These are phyloP conservation scores for Hagleromyces aurorensis DNA, from an alignment of 805 yeast species.

Conservation along the genomic window DNA sequence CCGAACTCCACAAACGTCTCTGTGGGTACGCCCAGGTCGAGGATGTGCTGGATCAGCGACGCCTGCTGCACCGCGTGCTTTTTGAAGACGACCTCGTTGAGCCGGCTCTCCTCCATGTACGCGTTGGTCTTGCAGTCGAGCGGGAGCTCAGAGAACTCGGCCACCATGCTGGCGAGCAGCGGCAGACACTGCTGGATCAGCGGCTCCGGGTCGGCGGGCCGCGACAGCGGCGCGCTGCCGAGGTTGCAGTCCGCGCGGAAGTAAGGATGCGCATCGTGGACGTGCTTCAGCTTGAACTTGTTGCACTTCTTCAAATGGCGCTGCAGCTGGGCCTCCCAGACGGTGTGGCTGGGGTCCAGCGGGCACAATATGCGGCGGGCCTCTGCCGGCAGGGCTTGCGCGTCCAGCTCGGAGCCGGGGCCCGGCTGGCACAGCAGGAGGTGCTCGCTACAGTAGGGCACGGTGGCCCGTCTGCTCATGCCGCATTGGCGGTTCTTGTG, in stretches of 20 bases:
- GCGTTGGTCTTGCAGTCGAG: slow-evolving; percentile 22
- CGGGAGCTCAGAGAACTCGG: slow-evolving; percentile 26
- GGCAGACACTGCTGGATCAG: slow-evolving; percentile 4
- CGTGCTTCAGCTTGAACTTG: slow-evolving; percentile 31
- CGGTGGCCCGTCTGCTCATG: slow-evolving; percentile 20
- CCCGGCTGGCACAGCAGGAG: slow-evolving; percentile 45
- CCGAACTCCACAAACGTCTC: slow-evolving; percentile 68
- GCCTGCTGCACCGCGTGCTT: slow-evolving; percentile 83
- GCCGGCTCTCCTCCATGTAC: slow-evolving; percentile 34
- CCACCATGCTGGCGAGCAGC: slow-evolving; percentile 29
- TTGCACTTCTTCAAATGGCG: slow-evolving; percentile 59
- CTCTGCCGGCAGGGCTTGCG: too few relatives aligned
- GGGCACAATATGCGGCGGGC: slow-evolving; percentile 59
- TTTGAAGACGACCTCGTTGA: slow-evolving; percentile 42
- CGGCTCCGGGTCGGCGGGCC: slow-evolving; percentile 1
- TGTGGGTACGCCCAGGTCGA: slow-evolving; percentile 19
- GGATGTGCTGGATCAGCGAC: slow-evolving; percentile 64
- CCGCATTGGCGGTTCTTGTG: slow-evolving; percentile 27
- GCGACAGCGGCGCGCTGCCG: slow-evolving; percentile 1
- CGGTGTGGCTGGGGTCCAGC: slow-evolving; percentile 63
- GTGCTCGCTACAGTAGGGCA: slow-evolving; percentile 61
- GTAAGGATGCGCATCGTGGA: slow-evolving; percentile 40
- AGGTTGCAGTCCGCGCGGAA: slow-evolving; percentile 40
- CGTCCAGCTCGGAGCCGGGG: slow-evolving; percentile 1
- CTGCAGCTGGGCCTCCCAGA: slow-evolving; percentile 51